A percentile compares a stretch with the other conserved stretches of the same genome.
Conservation (phyloP, 768 basidiomycete genomes). For the Suillus clintonianus region DNA sequence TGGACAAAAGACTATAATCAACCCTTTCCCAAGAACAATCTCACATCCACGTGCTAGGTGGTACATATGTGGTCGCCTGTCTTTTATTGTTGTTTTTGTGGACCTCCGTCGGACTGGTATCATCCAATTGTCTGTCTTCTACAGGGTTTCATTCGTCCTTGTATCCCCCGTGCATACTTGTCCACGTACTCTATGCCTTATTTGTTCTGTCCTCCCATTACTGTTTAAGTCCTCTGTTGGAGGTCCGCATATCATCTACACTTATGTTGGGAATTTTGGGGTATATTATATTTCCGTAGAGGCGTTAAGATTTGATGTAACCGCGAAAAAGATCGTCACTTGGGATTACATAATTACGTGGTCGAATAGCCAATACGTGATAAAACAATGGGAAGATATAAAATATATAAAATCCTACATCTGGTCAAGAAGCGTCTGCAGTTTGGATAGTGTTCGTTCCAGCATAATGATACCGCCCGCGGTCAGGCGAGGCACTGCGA, state of each 20-base stretch:
- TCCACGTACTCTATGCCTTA: neutral
- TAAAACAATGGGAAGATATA: conserved; percentile 12
- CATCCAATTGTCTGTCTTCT: conserved; percentile 15
- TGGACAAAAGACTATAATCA: conserved; percentile 68
- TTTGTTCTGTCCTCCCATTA: neutral
- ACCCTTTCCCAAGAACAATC: conserved; percentile 66
- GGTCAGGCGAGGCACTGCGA: conserved; percentile 74
- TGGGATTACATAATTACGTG: neutral
- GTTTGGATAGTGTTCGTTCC: conserved; percentile 69
- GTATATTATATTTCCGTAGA: neutral
- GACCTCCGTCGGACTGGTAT: conserved; percentile 7
- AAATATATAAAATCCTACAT: conserved; percentile 16
- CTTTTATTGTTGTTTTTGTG: conserved; percentile 7
- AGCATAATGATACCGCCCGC: conserved; percentile 79
- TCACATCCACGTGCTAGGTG: conserved; percentile 58
- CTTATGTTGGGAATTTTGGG: conserved; percentile 13
- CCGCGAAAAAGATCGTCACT: neutral
- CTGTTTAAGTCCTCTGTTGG: neutral
- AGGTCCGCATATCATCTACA: conserved; percentile 3
- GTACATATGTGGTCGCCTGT: neutral
- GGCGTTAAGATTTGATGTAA: neutral
- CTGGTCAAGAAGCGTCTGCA: conserved; percentile 47
- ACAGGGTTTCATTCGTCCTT: conserved; percentile 24
- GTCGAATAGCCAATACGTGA: neutral
- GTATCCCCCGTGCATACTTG: conserved; percentile 9